Base-by-base conservation (phyloP, 306 rosid genomes). In the Lathyrus sativus region DNA sequence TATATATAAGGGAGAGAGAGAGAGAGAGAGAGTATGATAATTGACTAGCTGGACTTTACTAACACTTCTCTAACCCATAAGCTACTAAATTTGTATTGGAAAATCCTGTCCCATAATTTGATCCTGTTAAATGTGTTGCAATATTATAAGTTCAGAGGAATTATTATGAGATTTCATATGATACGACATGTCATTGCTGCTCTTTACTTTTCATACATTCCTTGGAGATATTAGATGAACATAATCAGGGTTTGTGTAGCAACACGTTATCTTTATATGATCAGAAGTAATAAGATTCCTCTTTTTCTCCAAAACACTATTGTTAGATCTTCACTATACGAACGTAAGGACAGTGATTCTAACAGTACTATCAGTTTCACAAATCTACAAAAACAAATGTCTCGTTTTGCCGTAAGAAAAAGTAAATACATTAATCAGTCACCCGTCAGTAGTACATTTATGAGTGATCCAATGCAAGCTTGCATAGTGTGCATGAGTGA, bases 151-250 rank as follows among this genome's bases (percentile, higher is more conserved):
- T 35, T 54, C 33, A 56, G 53, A 37, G 56, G 79, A 74, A 61
- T 62, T 42, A 33, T 33, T n/a, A n/a, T 53, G 74, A 76, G 76
- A 62, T 75, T 54, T 72, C 63, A 76, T 33, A 6, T 11, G 78
- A 80, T 56, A 66, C 29, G 72, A 71, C 78, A 42, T 67, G 68
- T 67, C 75, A 43, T 28, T 56, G 70, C 64, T 35, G 46, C n/a
- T 70, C 26, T 17, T 65, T 65, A 62, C 69, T 56, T 76, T 71
- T 49, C 70, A 66, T 75, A 65, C 68, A 76, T 76, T 80, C 79
- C 81, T 72, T 63, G 76, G 76, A 80, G 57, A 67, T 11, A 50
- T 17, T 50, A 17, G 57, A 50, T 50, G 29, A 50, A 19, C 57
- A 50, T 50, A 17, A 50, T 18, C 28, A 50, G 24, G 28, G 28